Base-by-base conservation (phyloP, 2,329 filamentous ascomycete species). In the Waltergamsia citrina region DNA sequence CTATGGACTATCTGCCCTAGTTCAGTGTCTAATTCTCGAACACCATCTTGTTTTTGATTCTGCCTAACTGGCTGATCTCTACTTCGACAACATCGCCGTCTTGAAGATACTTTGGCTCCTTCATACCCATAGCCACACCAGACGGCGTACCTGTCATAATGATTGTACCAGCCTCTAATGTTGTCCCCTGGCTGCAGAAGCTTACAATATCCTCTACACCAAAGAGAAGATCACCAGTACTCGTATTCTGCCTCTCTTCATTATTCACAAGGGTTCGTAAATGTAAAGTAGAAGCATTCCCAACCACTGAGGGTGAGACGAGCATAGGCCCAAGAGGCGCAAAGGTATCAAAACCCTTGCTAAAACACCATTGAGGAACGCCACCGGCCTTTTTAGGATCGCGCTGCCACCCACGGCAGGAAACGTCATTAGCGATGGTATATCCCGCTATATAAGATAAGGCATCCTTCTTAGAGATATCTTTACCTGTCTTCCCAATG, bases 291-390 rank as follows among this genome's bases (percentile, higher is more conserved):
- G 47, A 47, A 4, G 52, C 54, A 24, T 49, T 45, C 0, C 49
- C 51, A 2, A 59, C 47, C 0, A 53, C 37, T 0, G 39, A 26
- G 0, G 55, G 52, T 5, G 50, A 49, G 0, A 60, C 55, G 3
- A 60, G 43, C 7, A 71, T 51, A 2, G 69, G 69, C 0, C 71
- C 66, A 43, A 74, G 63, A 0, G 70, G 70, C 17, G 68, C 71
- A 39, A 67, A 74, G 5, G 65, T 70, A 48, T 75, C 69, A 6
- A 64, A 59, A 0, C 62, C 68, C 47, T 74, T 74, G 33, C 69
- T 69, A 37, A 75, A 66, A 41, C 66, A 74, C 52, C 70, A 75
- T 37, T 77, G 71, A 0, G 54, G 54, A 5, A 56, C 52, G 3
- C 49, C 47, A 6, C 56, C 56, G 3, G 53, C 57, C 23, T 53